A percentile compares a stretch with the other conserved stretches of the same genome.
Conservation (phyloP, 176 grass and related monocot genomes). For the Dendrocalamus sinicus region DNA sequence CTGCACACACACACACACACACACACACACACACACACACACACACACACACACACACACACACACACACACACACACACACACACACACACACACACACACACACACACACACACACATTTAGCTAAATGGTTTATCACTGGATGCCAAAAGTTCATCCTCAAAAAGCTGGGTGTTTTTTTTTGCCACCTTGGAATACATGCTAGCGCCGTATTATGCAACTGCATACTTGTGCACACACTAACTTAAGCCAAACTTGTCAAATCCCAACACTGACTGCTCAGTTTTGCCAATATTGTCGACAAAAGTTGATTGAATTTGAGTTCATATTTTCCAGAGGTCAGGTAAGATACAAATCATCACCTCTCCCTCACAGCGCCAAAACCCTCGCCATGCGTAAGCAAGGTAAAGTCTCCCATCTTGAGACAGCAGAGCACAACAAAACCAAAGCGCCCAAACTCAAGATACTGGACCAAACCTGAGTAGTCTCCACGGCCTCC, state of each 20-base stretch:
- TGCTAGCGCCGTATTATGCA: neutral
- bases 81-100: neutral
- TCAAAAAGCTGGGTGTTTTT: constrained; percentile 9
- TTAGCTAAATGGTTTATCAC: neutral
- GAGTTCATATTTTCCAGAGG: neutral
- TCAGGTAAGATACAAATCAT: neutral
- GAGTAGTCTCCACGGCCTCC: constrained; percentile 53
- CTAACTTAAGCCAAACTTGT: neutral
- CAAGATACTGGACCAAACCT: constrained; percentile 38
- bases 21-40: neutral
- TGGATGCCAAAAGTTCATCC: neutral
- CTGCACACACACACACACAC: neutral
- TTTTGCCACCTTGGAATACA: neutral
- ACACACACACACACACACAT: neutral
- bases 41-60: neutral
- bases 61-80: neutral
- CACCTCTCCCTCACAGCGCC: neutral
- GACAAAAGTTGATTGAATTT: neutral
- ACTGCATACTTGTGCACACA: neutral
- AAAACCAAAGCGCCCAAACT: neutral
- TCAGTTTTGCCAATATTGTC: neutral
- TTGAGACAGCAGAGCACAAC: neutral
- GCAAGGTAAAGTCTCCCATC: neutral
- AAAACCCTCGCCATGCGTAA: neutral
- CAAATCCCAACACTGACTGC: neutral